Evolutionary conservation across 192 early-diverging fungal species (phyloP).

Genomic region (Coemansia sp.): DNA sequence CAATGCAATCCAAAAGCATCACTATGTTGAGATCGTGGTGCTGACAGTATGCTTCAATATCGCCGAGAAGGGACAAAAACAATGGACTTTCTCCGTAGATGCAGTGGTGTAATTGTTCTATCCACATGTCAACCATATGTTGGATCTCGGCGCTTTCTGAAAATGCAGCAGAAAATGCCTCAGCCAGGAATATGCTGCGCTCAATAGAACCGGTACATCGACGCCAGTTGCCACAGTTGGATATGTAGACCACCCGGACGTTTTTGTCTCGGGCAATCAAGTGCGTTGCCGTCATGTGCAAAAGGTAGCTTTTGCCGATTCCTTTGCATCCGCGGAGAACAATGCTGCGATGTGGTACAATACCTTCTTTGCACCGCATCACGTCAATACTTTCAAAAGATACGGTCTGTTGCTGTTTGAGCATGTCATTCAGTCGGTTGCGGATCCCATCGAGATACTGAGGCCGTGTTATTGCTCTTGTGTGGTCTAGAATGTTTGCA

Average conservation of each 20-base stretch:
- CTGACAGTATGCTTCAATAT: conserved; percentile 15
- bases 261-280: conserved; percentile 3
- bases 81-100: not conserved
- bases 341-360: not conserved
- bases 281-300: conserved; percentile 21
- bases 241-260: conserved; percentile 21
- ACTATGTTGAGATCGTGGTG: conserved; percentile 7
- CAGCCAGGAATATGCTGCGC: conserved; percentile 16
- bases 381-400: not conserved
- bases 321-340: conserved; percentile 30
- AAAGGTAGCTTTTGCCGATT: conserved; percentile 30
- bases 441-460: not conserved
- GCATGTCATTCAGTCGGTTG: not conserved
- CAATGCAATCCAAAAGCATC: conserved; percentile 18
- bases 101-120: not conserved
- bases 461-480: conserved; percentile 12
- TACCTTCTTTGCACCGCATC: not conserved
- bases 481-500: not conserved
- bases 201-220: not conserved
- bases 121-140: conserved; percentile 16
- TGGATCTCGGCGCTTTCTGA: conserved; percentile 8
- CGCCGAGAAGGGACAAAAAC: conserved; percentile 4
- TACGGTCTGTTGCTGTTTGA: not conserved
- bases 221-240: conserved; percentile 18
- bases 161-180: conserved; percentile 21